Base-by-base conservation (phyloP, 768 basidiomycete genomes). In the Lentinus brumalis region DNA sequence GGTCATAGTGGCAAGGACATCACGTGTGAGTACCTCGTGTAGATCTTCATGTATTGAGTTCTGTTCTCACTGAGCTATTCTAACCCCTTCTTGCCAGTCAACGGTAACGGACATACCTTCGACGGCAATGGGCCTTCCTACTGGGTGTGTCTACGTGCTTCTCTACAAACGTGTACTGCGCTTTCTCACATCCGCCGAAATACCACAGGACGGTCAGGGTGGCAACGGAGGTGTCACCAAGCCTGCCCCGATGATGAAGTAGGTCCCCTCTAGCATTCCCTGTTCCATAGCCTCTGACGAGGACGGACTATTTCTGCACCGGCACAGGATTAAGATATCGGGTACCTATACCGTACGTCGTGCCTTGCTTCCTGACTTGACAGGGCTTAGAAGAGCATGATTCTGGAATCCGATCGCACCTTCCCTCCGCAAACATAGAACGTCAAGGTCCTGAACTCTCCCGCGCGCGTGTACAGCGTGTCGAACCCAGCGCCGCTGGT, bases 91-190 rank as follows among this genome's bases (percentile, higher is more conserved):
- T 26, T 31, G 39, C 2, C 47, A 73, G 71, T 73, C 67, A 77
- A 81, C 52, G 81, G 81, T 8, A 77, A 80, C 57, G 74, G 74
- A 6, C 55, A 78, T 46, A 70, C 47, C 0, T 79, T 77, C 70
- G 65, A 82, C 60, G 81, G 81, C 0, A 72, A 75, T 21, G 81
- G 81, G 12, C 66, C 75, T 15, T 78, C 67, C 57, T 77, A 80
- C 60, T 82, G 81, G 81, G 79, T 78, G 62, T 59, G 56, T 41
- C 16, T n/a, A n/a, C n/a, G n/a, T n/a, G 4, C n/a, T 29, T 4
- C 46, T 45, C 10, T 16, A 53, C 30, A 31, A 7, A 11, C 11
- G 29, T 10, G 9, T 0, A 47, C 9, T n/a, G 18, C 9, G 18
- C 12, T 7, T 38, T 47, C 21, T 41, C n/a, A 10, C 10, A 30